Evolutionary conservation across 176 grass and related monocot species (phyloP).

Genomic region (Dendrocalamus sinicus): DNA sequence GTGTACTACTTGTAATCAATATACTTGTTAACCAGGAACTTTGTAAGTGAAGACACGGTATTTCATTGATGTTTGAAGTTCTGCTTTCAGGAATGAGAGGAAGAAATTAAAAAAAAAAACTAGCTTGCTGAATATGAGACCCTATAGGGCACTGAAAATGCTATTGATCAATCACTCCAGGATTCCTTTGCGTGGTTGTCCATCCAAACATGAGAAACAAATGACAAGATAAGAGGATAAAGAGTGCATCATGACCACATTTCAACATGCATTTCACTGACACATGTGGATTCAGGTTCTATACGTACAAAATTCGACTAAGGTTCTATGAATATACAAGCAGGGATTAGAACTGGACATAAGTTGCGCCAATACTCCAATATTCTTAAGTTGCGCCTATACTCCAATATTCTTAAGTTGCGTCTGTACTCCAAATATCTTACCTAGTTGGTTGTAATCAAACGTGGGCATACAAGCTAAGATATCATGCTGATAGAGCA

Average conservation of each 20-base stretch:
- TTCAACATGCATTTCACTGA: neutral
- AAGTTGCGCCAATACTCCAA: neutral
- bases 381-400: neutral
- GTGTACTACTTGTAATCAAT: neutral
- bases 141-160: neutral
- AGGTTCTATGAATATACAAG: neutral
- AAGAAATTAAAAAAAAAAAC: neutral
- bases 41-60: neutral
- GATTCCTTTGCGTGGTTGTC: neutral
- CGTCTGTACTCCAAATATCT: neutral
- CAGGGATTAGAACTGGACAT: neutral
- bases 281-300: neutral
- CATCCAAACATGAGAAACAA: neutral
- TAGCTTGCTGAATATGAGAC: neutral
- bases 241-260: neutral
- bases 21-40: constrained; percentile 1
- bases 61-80: neutral
- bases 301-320: neutral
- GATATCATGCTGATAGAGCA: neutral
- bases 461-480: constrained; percentile 1
- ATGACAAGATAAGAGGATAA: neutral
- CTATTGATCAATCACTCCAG: neutral
- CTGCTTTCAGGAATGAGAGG: neutral
- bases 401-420: constrained; percentile 4
- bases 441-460: neutral